Evolutionary conservation across 257 asterid species (phyloP).

Genomic region (Lantana camara): DNA sequence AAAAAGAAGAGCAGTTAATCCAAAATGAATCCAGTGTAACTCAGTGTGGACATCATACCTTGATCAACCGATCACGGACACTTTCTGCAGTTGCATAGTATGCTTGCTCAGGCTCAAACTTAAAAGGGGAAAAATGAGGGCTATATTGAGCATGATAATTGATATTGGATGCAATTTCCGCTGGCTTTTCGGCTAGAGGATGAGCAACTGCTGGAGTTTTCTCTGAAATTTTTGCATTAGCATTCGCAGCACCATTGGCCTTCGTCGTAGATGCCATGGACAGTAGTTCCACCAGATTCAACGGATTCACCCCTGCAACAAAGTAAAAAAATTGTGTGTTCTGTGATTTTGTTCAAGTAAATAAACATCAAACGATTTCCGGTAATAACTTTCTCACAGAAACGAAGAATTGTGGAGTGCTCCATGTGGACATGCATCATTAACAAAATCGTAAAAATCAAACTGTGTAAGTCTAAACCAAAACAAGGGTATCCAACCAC

Average conservation of each 20-base stretch:
- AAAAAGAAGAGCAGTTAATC: no score
- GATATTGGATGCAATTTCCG: constrained; percentile 86
- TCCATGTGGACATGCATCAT: neutral
- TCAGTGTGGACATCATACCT: constrained; percentile 46
- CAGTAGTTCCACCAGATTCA: constrained; percentile 24
- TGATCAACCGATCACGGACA: constrained; percentile 83
- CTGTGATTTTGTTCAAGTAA: neutral
- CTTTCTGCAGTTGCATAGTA: constrained; percentile 96
- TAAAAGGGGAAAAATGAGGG: constrained; percentile 94
- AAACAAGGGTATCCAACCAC: neutral
- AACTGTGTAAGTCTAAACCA: neutral
- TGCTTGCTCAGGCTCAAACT: constrained; percentile 94
- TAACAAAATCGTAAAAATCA: neutral
- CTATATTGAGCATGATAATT: constrained; percentile 80
- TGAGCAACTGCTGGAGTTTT: constrained; percentile 66
- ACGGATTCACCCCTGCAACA: neutral
- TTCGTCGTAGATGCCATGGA: constrained; percentile 53
- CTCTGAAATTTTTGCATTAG: constrained; percentile 35
- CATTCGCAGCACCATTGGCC: constrained; percentile 36
- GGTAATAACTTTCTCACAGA: constrained; percentile 1
- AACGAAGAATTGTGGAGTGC: neutral
- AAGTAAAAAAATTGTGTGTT: neutral
- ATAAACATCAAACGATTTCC: constrained; percentile 12
- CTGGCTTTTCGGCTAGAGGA: constrained; percentile 66
- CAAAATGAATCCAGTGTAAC: no score